A percentile compares a stretch with the other conserved stretches of the same genome.
phyloP scores from a whole-genome alignment of 169 alveolate species.

The Cryptosporidium sp. region DNA sequence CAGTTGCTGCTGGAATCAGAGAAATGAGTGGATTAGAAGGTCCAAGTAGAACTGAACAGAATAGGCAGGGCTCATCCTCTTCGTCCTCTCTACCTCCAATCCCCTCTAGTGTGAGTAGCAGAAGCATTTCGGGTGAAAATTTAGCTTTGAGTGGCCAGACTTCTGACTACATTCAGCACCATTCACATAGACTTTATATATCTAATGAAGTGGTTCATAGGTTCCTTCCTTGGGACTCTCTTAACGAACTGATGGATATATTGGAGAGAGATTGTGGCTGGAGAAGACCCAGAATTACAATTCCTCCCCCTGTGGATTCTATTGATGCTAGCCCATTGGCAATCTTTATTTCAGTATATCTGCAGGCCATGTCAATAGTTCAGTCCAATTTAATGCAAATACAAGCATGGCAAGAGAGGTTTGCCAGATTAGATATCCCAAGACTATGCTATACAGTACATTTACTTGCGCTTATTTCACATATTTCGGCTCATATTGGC shows the following conservation, averaged over 20 bases:
- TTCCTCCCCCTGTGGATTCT: conserved; percentile 61
- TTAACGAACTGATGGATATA: conserved; percentile 45
- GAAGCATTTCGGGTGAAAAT: conserved; percentile 6
- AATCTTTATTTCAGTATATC: conserved; percentile 45
- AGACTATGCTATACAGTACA: conserved; percentile 69
- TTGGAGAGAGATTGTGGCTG: conserved; percentile 60
- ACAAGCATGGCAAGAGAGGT: conserved; percentile 76
- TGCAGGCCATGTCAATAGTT: conserved; percentile 52
- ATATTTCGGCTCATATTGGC: conserved; percentile 69
- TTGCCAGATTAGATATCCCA: conserved; percentile 67
- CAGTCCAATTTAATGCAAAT: conserved; percentile 52
- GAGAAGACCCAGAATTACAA: conserved; percentile 71
- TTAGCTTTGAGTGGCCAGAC: neutral
- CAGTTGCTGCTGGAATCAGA: conserved; percentile 39
- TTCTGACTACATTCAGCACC: conserved; percentile 70
- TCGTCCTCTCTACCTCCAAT: conserved; percentile 44
- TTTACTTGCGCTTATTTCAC: conserved; percentile 50
- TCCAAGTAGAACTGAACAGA: neutral
- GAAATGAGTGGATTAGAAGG: conserved; percentile 50
- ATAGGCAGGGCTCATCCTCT: neutral
- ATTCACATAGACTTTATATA: conserved; percentile 55
- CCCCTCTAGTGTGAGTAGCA: conserved; percentile 45
- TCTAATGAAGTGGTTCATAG: conserved; percentile 67
- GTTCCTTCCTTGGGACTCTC: conserved; percentile 71
- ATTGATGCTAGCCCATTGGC: conserved; percentile 58